Evolutionary conservation across 371 early-diverging fungal genomes (phyloP).

Genomic region (Catenaria anguillulae): DNA sequence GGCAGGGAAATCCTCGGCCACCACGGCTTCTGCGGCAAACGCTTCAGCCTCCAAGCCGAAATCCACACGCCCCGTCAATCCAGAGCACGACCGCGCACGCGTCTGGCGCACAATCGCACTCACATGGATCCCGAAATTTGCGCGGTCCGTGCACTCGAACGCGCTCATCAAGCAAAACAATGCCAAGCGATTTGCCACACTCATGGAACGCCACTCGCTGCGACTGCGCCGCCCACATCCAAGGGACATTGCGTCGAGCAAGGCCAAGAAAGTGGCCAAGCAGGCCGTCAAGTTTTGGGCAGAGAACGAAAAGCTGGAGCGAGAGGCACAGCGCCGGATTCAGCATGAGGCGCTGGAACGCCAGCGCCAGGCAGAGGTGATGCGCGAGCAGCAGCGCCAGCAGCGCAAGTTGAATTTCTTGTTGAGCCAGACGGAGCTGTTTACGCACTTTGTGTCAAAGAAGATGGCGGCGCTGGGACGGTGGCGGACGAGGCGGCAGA

Average conservation of each 20-base stretch:
- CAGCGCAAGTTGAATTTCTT: conserved; percentile 91
- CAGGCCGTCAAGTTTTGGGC: conserved; percentile 77
- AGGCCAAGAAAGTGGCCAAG: background rate
- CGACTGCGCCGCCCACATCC: background rate
- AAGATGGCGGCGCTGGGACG: conserved; percentile 28
- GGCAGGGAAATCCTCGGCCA: too few species aligned
- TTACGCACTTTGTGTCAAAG: conserved; percentile 86
- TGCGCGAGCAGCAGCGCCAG: conserved; percentile 76
- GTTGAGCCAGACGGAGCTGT: conserved; percentile 92
- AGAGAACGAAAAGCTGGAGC: conserved; percentile 73
- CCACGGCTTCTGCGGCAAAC: too few species aligned
- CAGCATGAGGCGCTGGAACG: conserved; percentile 79
- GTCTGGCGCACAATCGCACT: background rate
- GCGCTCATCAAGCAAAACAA: background rate
- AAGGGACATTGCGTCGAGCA: background rate
- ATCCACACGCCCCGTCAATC: too few species aligned
- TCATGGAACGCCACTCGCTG: background rate
- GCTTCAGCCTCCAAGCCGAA: too few species aligned
- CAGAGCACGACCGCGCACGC: background rate
- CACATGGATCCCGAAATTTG: background rate
- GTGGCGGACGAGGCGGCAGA: background rate
- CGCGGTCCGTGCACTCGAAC: background rate
- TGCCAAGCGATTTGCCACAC: background rate
- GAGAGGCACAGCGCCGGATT: conserved; percentile 76
- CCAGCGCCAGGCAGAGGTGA: conserved; percentile 69